phyloP scores from a whole-genome alignment of 495 filamentous ascomycete species.

The Podospora conica region DNA sequence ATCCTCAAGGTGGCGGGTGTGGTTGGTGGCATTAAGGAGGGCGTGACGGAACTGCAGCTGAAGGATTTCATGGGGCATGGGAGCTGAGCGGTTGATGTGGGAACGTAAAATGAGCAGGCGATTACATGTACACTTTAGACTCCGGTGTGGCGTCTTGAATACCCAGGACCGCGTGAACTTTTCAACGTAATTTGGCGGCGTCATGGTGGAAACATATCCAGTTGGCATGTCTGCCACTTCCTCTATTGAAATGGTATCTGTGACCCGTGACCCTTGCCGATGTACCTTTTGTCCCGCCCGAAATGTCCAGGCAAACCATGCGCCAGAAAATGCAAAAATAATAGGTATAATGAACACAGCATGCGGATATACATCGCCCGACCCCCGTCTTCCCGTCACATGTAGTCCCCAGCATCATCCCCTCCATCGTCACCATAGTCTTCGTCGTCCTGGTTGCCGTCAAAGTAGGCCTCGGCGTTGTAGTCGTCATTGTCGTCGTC shows the following conservation, averaged over 20 bases:
- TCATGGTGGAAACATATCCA: neutral
- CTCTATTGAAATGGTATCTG: conserved; percentile 20
- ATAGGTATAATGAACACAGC: neutral
- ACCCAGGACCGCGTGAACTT: neutral
- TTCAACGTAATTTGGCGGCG: neutral
- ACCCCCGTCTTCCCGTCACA: neutral
- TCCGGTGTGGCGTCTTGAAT: neutral
- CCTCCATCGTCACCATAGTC: conserved; percentile 44
- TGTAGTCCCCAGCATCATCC: conserved; percentile 32
- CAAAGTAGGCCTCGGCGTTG: conserved; percentile 51
- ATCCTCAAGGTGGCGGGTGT: conserved; percentile 70
- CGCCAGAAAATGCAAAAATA: conserved; percentile 14
- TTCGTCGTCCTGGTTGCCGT: conserved; percentile 43
- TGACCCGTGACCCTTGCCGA: neutral
- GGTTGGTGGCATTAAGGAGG: conserved; percentile 62
- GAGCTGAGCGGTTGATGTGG: conserved; percentile 1
- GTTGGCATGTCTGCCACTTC: neutral
- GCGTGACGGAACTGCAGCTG: conserved; percentile 60
- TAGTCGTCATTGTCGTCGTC: conserved; percentile 47
- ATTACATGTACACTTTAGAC: neutral
- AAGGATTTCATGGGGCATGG: conserved; percentile 43
- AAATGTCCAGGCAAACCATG: neutral
- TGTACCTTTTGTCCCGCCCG: neutral
- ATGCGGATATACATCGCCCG: neutral
- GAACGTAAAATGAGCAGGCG: neutral